Base-by-base conservation (phyloP, 495 filamentous ascomycete genomes). In the Penicillium paradoxum region DNA sequence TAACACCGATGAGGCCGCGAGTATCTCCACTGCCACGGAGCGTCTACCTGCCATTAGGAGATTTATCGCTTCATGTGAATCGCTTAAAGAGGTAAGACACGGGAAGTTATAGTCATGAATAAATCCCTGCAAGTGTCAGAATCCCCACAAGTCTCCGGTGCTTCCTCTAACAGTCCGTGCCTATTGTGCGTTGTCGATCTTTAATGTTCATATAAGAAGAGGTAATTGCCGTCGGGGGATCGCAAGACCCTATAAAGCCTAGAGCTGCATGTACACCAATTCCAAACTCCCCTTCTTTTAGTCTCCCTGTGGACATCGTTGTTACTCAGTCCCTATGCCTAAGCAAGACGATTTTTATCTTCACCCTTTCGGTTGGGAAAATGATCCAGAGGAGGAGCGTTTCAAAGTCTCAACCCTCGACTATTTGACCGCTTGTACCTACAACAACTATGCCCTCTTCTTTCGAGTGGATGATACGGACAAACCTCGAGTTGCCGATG, bases 391-490 rank as follows among this genome's bases (percentile, higher is more conserved):
- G 10, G 57, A 58, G 32, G 54, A 64, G 30, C 46, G 61, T 10
- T 64, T 58, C 49, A 64, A 56, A 34, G 27, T 64, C 15, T 58
- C 57, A 11, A 60, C 61, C 0, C 49, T 64, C 1, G 61, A 60
- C 46, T 58, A 64, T 15, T 36, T 64, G 22, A 49, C 61, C 0
- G 44, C 34, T 1, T 48, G 44, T 21, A 56, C 49, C 34, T 64
- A 60, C 49, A 58, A 56, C 33, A 60, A 60, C 22, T 64, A 76
- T 22, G 69, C 67, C 2, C 51, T 73, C 10, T 74, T 70, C 48
- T 76, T 76, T 54, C 64, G 58, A 5, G 46, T 76, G 4, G 53
- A 67, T 4, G 70, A 75, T 24, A 57, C 43, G 2, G 57, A 65
- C 30, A 71, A 65, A 57, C 27, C 30, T 39, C 62, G 43, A n/a